Evolutionary conservation across 2,329 filamentous ascomycete species (phyloP), one percentile per base, ranked within the genome.

Genomic region (Apiospora aurea): DNA sequence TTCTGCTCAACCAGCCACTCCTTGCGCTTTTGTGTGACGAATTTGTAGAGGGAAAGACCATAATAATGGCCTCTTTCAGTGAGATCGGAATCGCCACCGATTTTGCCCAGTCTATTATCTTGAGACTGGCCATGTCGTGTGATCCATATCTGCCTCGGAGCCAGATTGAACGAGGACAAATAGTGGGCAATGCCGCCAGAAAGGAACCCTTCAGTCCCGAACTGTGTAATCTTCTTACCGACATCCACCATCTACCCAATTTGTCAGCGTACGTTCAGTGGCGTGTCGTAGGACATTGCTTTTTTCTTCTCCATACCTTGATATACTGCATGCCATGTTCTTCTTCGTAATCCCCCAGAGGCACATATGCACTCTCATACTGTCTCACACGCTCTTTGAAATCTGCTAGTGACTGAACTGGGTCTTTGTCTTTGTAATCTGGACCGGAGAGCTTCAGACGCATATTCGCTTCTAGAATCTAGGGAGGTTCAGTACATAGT

Each of bases 121-220:
- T 90, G 81, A 71, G 95, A 98, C 82, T 98, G 94, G 57, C 96
- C 96, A 79, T 98, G 96, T 69, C 96, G 88, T 1, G 96, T 98
- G 79, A 99, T 97, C 96, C 96, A 99, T 73, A 99, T 98, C 82
- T 98, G 96, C 71, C 96, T 89, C 0, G 96, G 95, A 0, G 96
- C 94, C 21, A 99, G 88, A 78, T 99, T 98, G 87, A 99, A 99
- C 77, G 97, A 98, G 66, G 96, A 93, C 13, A 99, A 88, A 78
- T 98, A 99, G 75, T 95, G 97, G 71, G 96, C 95, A 71, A 97
- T 96, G 74, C 96, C 94, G 51, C 93, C 94, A 72, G 95, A 95
- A 68, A 99, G 87, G 82, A 99, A 99, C 7, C 96, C 96, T 76
- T 93, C 93, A 73, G 98, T 91, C 74, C 96, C 93, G 80, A 97